Evolutionary conservation across 2,329 filamentous ascomycete species (phyloP).

Genomic region (Penicillium sp.): DNA sequence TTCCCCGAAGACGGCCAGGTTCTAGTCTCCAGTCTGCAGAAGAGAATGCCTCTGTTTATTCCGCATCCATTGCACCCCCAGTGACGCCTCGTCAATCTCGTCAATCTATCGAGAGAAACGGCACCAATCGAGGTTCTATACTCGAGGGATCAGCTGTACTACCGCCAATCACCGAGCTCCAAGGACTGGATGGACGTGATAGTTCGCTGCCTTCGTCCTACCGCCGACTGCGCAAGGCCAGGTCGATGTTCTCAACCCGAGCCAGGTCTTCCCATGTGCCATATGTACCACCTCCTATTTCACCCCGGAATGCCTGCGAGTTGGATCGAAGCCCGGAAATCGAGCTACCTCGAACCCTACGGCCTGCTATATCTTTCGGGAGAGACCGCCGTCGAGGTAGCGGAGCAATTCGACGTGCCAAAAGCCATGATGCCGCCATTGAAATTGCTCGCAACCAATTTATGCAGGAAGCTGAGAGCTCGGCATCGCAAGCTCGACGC

Average conservation of each 20-base stretch:
- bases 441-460: constrained; percentile 45
- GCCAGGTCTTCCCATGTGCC: constrained; percentile 30
- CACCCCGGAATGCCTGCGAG: constrained; percentile 12
- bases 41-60: constrained; percentile 9
- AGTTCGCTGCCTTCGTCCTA: constrained; percentile 50
- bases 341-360: constrained; percentile 30
- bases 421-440: constrained; percentile 43
- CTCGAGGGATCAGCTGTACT: constrained; percentile 21
- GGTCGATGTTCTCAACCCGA: constrained; percentile 50
- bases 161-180: constrained; percentile 34
- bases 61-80: neutral
- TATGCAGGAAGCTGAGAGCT: constrained; percentile 26
- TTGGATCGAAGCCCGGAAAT: constrained; percentile 21
- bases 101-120: constrained; percentile 3
- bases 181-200: constrained; percentile 37
- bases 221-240: constrained; percentile 48
- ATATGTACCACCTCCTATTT: constrained; percentile 16
- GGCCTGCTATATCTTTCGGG: constrained; percentile 48
- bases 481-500: constrained; percentile 21
- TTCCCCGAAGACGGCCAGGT: constrained; percentile 27
- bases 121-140: constrained; percentile 3
- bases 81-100: constrained; percentile 6
- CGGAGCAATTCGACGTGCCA: constrained; percentile 23
- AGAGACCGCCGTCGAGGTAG: constrained; percentile 24
- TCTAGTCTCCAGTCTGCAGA: constrained; percentile 18